Base-by-base conservation (phyloP, 306 rosid genomes). In the Prinsepia uniflora region DNA sequence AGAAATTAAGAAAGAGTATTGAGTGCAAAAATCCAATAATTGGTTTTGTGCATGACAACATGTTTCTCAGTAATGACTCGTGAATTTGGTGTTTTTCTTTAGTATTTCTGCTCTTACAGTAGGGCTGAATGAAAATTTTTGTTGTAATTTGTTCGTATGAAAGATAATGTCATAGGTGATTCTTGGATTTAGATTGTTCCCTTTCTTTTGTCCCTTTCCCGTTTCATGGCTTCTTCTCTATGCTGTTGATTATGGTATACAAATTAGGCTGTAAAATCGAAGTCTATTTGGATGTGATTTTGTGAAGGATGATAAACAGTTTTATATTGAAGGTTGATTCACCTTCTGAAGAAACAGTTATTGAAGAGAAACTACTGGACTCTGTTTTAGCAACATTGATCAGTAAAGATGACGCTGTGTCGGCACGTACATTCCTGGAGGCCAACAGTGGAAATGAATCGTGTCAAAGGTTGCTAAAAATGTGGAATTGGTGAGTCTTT, bases 401-500 rank as follows among this genome's bases (percentile, higher is more conserved):
- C 14, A 72, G 68, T 54, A 76, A 72, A 67, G 80, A 80, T 12
- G 85, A 86, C 55, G 79, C 75, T 73, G 79, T 76, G 34, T 73
- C 91, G 71, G 78, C 91, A 17, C 79, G 22, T 72, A 76, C 91
- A 45, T 84, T 86, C 71, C 76, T 95, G 83, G 92, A 86, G 83
- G 84, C 78, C 55, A 86, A 84, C 65, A 67, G 79, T 36, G 84
- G 77, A 60, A 78, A 78, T 41, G 96, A 84, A 62, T 63, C 90
- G 14, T 86, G 97, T 67, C 79, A 72, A 67, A 79, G 76, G 79
- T 76, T 95, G 79, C 79, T 91, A 62, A 82, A 81, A 67, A 81
- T 79, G 86, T 91, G 92, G 97, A 82, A 78, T 68, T 24, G 88
- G 99, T 95, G 72, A 87, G 92, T 63, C 34, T 43, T 42, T 59